These are phyloP conservation scores for Zea luxurians DNA, from an alignment of 176 grass and related monocot species.

Conservation along the genomic window DNA sequence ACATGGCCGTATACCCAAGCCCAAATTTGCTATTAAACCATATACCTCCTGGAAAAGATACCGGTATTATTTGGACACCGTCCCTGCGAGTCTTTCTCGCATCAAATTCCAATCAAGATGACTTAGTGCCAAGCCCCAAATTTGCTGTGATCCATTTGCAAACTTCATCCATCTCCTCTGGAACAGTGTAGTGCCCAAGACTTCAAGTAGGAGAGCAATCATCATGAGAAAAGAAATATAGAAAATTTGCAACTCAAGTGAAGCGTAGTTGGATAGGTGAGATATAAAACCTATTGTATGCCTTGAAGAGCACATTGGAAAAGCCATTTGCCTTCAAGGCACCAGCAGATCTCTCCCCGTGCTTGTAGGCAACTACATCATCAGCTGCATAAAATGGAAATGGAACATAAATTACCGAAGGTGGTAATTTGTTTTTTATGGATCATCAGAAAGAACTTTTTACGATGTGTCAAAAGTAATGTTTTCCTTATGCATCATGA, in stretches of 20 bases:
- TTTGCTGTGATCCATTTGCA: conserved; percentile 66
- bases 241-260: neutral
- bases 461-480: neutral
- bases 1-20: conserved; percentile 56
- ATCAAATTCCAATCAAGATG: conserved; percentile 46
- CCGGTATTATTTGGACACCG: conserved; percentile 46
- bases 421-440: neutral
- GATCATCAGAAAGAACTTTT: neutral
- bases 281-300: conserved; percentile 66
- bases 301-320: conserved; percentile 74
- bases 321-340: conserved; percentile 77
- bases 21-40: conserved; percentile 42
- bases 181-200: conserved; percentile 87
- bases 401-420: neutral
- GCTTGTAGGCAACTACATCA: conserved; percentile 80
- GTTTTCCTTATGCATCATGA: conserved; percentile 10
- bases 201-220: conserved; percentile 41
- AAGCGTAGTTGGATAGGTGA: neutral
- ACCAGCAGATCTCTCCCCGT: conserved; percentile 81
- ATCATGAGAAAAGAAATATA: neutral
- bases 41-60: conserved; percentile 46
- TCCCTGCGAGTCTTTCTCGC: neutral
- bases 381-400: conserved; percentile 63
- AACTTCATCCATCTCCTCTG: conserved; percentile 93
- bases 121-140: conserved; percentile 49